Evolutionary conservation across 768 basidiomycete genomes (phyloP).

Genomic region (Hypsizygus marmoreus): DNA sequence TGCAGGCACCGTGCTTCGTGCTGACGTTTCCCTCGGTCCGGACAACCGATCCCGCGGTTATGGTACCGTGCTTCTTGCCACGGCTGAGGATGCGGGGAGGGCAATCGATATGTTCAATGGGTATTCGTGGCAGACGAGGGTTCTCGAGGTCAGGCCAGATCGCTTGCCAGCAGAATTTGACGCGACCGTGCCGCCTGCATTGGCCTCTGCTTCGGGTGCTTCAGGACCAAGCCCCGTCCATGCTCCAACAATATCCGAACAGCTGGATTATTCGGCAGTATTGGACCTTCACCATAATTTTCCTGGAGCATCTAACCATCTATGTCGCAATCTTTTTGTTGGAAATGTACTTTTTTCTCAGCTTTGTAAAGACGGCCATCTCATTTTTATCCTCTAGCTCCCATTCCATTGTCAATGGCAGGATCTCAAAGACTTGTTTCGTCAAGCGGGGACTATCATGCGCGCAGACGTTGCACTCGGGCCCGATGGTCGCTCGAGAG

Average conservation of each 20-base stretch:
- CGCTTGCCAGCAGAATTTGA: slow-evolving; percentile 71
- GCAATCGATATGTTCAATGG: slow-evolving; percentile 98
- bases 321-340: slow-evolving; percentile 73
- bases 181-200: slow-evolving; percentile 25
- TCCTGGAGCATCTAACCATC: slow-evolving; percentile 21
- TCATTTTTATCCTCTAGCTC: slow-evolving; percentile 47
- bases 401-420: slow-evolving; percentile 98
- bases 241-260: slow-evolving; percentile 5
- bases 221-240: neutral
- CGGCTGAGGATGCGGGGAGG: slow-evolving; percentile 90
- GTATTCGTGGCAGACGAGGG: slow-evolving; percentile 93
- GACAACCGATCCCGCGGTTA: slow-evolving; percentile 93
- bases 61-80: slow-evolving; percentile 92
- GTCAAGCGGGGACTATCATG: slow-evolving; percentile 85
- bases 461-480: slow-evolving; percentile 91
- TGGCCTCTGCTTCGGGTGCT: slow-evolving; percentile 9
- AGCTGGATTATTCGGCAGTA: slow-evolving; percentile 21
- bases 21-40: slow-evolving; percentile 77
- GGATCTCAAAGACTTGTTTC: slow-evolving; percentile 94
- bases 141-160: slow-evolving; percentile 90
- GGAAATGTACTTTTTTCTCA: slow-evolving; percentile 73
- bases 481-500: slow-evolving; percentile 84
- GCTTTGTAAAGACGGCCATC: neutral
- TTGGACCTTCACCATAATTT: slow-evolving; percentile 29
- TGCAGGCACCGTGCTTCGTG: slow-evolving; percentile 85